phyloP scores from a whole-genome alignment of 768 basidiomycete species.

The Russula griseocarnosa region DNA sequence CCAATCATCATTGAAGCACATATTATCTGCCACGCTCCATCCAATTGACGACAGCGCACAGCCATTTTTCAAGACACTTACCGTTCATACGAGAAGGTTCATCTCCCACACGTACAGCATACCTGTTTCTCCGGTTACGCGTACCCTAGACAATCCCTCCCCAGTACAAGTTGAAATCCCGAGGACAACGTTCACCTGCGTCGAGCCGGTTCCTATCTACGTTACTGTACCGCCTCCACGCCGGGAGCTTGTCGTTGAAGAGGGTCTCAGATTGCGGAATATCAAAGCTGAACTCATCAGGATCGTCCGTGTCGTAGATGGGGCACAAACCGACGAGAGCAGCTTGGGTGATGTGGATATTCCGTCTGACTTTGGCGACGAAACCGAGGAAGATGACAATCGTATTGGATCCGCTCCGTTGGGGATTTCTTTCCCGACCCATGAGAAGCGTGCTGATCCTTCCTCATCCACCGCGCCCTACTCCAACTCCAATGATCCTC shows the following conservation, averaged over 20 bases:
- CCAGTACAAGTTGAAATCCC: slow-evolving; percentile 67
- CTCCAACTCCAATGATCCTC: slow-evolving; percentile 25
- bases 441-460: slow-evolving; percentile 26
- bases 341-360: slow-evolving; percentile 26
- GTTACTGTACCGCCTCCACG: slow-evolving; percentile 75
- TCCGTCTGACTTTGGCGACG: slow-evolving; percentile 27
- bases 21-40: slow-evolving; percentile 63
- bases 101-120: slow-evolving; percentile 58
- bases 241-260: slow-evolving; percentile 60
- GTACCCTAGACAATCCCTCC: slow-evolving; percentile 57
- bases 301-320: slow-evolving; percentile 51
- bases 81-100: slow-evolving; percentile 72
- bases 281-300: slow-evolving; percentile 76
- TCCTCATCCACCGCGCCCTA: slow-evolving; percentile 31
- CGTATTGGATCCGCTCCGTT: slow-evolving; percentile 38
- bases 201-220: slow-evolving; percentile 75
- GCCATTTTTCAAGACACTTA: slow-evolving; percentile 51
- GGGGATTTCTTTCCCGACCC: slow-evolving; percentile 31
- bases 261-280: slow-evolving; percentile 73
- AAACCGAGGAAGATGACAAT: slow-evolving; percentile 32
- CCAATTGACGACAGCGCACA: slow-evolving; percentile 37
- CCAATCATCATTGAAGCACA: slow-evolving; percentile 67
- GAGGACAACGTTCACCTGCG: slow-evolving; percentile 62
- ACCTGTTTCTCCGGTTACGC: slow-evolving; percentile 56
- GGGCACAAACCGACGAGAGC: slow-evolving; percentile 26